Conservation (phyloP, 768 basidiomycete genomes). For the Fomitopsis serialis region DNA sequence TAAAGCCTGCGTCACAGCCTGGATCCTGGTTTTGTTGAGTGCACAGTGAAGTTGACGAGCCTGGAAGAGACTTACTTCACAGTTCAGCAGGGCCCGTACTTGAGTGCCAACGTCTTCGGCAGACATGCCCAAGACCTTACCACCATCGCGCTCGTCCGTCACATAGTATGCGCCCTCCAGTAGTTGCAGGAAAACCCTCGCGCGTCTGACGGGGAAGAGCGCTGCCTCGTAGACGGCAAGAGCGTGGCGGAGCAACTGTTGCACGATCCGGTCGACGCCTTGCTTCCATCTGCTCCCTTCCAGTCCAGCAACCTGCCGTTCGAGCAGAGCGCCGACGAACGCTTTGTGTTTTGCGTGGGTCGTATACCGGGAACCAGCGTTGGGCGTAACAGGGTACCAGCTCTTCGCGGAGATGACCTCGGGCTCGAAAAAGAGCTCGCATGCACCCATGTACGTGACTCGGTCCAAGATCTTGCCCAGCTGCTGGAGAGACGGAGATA, state of each 20-base stretch:
- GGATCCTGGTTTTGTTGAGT: slow-evolving; percentile 17
- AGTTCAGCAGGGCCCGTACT: slow-evolving; percentile 34
- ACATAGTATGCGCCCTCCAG: slow-evolving; percentile 48
- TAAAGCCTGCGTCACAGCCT: slow-evolving; percentile 24
- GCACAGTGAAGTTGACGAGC: background rate
- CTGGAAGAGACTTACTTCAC: slow-evolving; percentile 32
- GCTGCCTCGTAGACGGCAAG: slow-evolving; percentile 42
- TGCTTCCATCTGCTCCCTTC: slow-evolving; percentile 55
- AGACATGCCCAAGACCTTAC: slow-evolving; percentile 1
- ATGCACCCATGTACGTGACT: slow-evolving; percentile 59
- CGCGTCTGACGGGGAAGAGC: slow-evolving; percentile 52
- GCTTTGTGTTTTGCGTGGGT: background rate
- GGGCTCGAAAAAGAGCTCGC: slow-evolving; percentile 56
- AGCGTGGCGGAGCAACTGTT: slow-evolving; percentile 41
- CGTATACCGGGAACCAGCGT: background rate
- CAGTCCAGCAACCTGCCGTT: slow-evolving; percentile 54
- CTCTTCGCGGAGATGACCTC: slow-evolving; percentile 41
- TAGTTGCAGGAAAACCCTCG: slow-evolving; percentile 48
- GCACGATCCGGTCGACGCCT: slow-evolving; percentile 37
- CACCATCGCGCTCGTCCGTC: slow-evolving; percentile 3
- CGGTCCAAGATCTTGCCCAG: slow-evolving; percentile 58
- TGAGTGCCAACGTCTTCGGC: slow-evolving; percentile 34
- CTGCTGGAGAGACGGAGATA: slow-evolving; percentile 42
- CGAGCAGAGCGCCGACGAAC: slow-evolving; percentile 51
- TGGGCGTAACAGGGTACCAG: background rate